These are phyloP conservation scores for Didymella sp. DNA, from an alignment of 2,329 filamentous ascomycete species.

Conservation along the genomic window DNA sequence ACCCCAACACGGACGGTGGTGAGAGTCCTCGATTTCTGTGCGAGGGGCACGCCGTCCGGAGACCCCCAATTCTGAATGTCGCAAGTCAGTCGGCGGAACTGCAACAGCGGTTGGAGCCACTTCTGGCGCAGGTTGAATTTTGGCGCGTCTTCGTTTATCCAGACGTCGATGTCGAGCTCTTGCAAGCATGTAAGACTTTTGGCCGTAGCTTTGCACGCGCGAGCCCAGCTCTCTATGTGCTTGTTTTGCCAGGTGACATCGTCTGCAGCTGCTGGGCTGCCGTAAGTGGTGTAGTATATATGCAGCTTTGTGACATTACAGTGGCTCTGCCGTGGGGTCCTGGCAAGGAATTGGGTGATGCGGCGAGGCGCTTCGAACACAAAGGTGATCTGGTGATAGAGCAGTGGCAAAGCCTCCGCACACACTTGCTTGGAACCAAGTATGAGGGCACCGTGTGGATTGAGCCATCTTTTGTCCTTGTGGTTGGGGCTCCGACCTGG, in stretches of 20 bases:
- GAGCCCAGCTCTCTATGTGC: conserved; percentile 33
- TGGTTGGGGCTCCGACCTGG: conserved; percentile 15
- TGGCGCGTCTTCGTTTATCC: conserved; percentile 26
- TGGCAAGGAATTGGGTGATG: conserved; percentile 36
- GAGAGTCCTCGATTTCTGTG: background rate
- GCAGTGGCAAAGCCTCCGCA: conserved; percentile 33
- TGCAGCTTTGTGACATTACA: conserved; percentile 36
- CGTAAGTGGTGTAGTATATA: conserved; percentile 42
- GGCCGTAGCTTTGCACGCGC: conserved; percentile 29
- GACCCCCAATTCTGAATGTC: background rate
- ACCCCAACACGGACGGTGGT: conserved; percentile 25
- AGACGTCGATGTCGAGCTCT: conserved; percentile 32
- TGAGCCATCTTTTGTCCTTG: conserved; percentile 30
- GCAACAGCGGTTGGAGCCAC: conserved; percentile 39
- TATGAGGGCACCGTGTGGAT: conserved; percentile 37
- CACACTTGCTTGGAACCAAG: conserved; percentile 41
- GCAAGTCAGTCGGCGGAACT: conserved; percentile 34
- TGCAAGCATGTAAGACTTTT: conserved; percentile 32
- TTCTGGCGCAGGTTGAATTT: conserved; percentile 32
- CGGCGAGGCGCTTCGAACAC: conserved; percentile 38
- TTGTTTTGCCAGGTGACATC: conserved; percentile 36
- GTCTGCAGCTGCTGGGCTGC: conserved; percentile 18
- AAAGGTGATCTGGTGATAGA: conserved; percentile 42
- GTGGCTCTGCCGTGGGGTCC: conserved; percentile 27
- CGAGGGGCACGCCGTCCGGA: background rate